Evolutionary conservation across 2,329 filamentous ascomycete species (phyloP), one percentile per base, ranked within the genome.

Genomic region (Neonectria coccinea): DNA sequence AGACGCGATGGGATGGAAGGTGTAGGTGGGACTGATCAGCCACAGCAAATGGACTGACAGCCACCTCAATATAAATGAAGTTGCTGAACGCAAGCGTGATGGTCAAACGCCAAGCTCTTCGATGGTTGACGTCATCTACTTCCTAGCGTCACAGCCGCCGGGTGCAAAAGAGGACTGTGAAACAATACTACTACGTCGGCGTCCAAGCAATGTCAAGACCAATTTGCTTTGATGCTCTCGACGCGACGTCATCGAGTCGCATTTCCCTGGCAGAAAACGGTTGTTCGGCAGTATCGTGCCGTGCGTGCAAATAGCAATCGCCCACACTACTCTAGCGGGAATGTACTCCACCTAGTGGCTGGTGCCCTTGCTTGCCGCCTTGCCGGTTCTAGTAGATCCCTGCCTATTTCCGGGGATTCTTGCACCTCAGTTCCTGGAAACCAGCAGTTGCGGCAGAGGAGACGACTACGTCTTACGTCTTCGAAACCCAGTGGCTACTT

Each of bases 81-180:
- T 54, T 45, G 27, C 33, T 10, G 8, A 11, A 5, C 2, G 12
- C 14, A 20, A 36, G 33, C 39, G 25, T n/a, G 50, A 18, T 50
- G 4, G 16, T 36, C 12, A 31, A 47, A n/a, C 51, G 9, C 5
- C n/a, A 11, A 16, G 9, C 39, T 42, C 39, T 42, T 4, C 4
- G 22, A 42, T 55, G 25, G 20, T 56, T 56, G 58, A 61, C 58
- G 58, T 61, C 58, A 61, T 54, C 51, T 52, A 55, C 52, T 55
- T 55, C 5, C 36, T 39, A 39, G 36, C 16, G 36, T 39, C 36
- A n/a, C 14, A n/a, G 36, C 14, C 36, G 6, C 6, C 0, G 5
- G 7, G 14, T 16, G 36, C 6, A 39, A n/a, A 39, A 8, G 36
- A 39, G 22, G 33, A 55, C 48, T 16, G 27, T 39, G 9, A 39